These are phyloP conservation scores for Aspergillus heteromorphus DNA, from an alignment of 495 filamentous ascomycete species.

Conservation along the genomic window DNA sequence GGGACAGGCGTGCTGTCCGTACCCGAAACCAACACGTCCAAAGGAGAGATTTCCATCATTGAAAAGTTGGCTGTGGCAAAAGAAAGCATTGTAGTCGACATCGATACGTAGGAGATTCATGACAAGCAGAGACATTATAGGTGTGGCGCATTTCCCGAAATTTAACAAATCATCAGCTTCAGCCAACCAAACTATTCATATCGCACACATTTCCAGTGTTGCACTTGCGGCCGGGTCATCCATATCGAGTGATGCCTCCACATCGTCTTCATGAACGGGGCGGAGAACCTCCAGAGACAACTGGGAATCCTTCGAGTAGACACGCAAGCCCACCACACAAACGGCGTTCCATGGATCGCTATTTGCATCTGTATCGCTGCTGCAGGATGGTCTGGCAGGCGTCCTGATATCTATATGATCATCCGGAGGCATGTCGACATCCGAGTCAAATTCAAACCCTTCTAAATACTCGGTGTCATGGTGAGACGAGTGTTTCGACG, in stretches of 20 bases:
- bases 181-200: neutral
- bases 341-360: constrained; percentile 80
- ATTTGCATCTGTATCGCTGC: constrained; percentile 8
- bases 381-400: constrained; percentile 1
- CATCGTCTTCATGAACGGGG: constrained; percentile 48
- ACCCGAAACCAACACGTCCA: too few species aligned
- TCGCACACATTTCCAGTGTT: constrained; percentile 23
- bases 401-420: constrained; percentile 12
- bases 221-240: constrained; percentile 49
- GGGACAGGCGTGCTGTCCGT: too few species aligned
- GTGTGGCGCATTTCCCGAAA: too few species aligned
- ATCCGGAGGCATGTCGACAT: constrained; percentile 41
- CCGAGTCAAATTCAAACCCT: constrained; percentile 46
- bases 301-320: constrained; percentile 59
- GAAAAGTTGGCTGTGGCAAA: too few species aligned
- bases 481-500: constrained; percentile 12
- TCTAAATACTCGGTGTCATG: constrained; percentile 31
- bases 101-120: too few species aligned
- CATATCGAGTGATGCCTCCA: constrained; percentile 44
- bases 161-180: too few species aligned
- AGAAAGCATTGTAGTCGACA: too few species aligned
- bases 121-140: too few species aligned
- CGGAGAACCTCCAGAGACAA: constrained; percentile 50
- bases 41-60: too few species aligned
- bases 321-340: constrained; percentile 69